Evolutionary conservation across 768 basidiomycete species (phyloP), one percentile per base, ranked within the genome.

Genomic region (Cubamyces lactineus): DNA sequence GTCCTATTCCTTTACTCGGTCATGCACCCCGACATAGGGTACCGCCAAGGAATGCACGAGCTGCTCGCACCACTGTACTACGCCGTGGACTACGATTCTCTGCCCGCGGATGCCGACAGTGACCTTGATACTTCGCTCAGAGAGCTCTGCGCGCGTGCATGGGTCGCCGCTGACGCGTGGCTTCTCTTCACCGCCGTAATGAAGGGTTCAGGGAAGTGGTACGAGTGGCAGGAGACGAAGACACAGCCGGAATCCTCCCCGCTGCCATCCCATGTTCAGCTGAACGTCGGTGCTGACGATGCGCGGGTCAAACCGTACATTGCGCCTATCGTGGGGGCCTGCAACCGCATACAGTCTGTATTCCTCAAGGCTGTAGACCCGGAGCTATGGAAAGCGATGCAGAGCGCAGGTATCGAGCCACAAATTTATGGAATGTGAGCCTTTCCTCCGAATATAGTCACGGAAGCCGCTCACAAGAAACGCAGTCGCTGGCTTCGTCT

Each of bases 21-120:
- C 42, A 83, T 86, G 71, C 86, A 96, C 71, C 86, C 92, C 1
- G 81, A 88, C 42, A 84, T 96, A 21, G 94, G 95, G 21, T 99
- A 99, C 72, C 85, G 97, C 30, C 97, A 99, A 80, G 96, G 97
- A 55, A 98, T 99, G 97, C 97, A 99, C 70, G 97, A 99, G 71
- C 77, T 98, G 9, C 82, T 98, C 21, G 97, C 96, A 3, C 89
- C 93, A 0, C 73, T 98, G 28, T 92, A 92, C 68, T 86, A 91
- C 69, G 88, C 88, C 2, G 79, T 91, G 58, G 89, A 96, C 72
- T 88, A 82, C 67, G 97, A 99, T 76, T 88, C 94, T 1, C 72
- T 94, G 15, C 64, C 75, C 7, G 75, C 79, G 0, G 74, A 73
- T 11, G 62, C 66, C 42, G 70, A 70, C 38, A 64, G 59, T 21